Percentiles rank a stretch among this genome's conserved stretches.
Evolutionary conservation across 768 basidiomycete species (phyloP).

Genomic region (Phylloporus sp.): DNA sequence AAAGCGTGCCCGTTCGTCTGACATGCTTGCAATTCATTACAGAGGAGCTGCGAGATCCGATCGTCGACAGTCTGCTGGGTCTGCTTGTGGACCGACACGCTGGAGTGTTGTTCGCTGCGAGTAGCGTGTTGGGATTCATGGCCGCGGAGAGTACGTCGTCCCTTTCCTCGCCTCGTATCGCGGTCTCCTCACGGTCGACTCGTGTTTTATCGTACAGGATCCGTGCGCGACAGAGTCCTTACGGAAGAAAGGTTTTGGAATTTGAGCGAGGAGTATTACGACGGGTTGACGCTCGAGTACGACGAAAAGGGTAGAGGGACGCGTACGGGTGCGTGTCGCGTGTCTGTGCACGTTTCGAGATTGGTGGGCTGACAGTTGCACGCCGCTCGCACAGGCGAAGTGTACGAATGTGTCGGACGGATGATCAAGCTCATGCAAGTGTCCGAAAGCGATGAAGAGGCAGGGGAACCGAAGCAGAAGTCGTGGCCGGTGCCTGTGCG

Average conservation of each 20-base stretch:
- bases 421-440: slow-evolving; percentile 22
- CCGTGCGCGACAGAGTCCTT: slow-evolving; percentile 15
- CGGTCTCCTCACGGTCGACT: neutral
- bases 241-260: slow-evolving; percentile 13
- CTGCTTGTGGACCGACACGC: slow-evolving; percentile 19
- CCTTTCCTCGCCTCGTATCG: neutral
- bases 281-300: slow-evolving; percentile 12
- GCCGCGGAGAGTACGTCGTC: slow-evolving; percentile 13
- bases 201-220: neutral
- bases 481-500: slow-evolving; percentile 7
- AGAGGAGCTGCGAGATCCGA: slow-evolving; percentile 11
- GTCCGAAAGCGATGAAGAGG: neutral
- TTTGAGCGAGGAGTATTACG: slow-evolving; percentile 19
- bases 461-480: neutral
- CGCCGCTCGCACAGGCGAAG: slow-evolving; percentile 23
- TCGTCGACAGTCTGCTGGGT: slow-evolving; percentile 10
- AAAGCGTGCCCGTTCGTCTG: neutral
- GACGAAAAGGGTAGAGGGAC: slow-evolving; percentile 12
- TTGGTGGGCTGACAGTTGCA: too few species aligned
- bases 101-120: slow-evolving; percentile 14
- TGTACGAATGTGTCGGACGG: slow-evolving; percentile 17
- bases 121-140: slow-evolving; percentile 10
- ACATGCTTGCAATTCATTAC: neutral
- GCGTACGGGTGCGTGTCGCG: slow-evolving; percentile 7
- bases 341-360: too few species aligned